phyloP scores from a whole-genome alignment of 805 yeast genomes.

The Yarrowia sp. region DNA sequence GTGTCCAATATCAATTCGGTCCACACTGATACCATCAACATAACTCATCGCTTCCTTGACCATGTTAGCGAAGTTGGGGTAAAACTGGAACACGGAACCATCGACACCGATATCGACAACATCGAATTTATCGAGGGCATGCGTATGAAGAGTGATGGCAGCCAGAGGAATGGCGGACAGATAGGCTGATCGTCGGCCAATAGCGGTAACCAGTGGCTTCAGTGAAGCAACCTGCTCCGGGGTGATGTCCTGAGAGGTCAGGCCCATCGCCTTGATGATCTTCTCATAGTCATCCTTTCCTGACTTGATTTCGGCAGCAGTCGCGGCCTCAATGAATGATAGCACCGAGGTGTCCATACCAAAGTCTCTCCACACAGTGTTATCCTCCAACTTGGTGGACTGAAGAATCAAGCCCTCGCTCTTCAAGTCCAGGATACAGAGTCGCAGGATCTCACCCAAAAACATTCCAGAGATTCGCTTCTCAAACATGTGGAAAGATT shows the following conservation, averaged over 20 bases:
- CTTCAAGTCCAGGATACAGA: conserved; percentile 62
- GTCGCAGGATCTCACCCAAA: conserved; percentile 84
- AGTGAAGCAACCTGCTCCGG: conserved; percentile 69
- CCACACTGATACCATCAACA: conserved; percentile 37
- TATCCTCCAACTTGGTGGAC: conserved; percentile 36
- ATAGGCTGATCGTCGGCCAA: conserved; percentile 85
- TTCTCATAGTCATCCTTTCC: conserved; percentile 72
- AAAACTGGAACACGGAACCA: conserved; percentile 90
- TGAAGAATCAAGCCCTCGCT: conserved; percentile 54
- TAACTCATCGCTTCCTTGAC: conserved; percentile 68
- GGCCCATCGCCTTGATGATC: conserved; percentile 79
- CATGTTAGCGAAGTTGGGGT: conserved; percentile 83
- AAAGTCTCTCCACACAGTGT: neutral
- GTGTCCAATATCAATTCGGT: conserved; percentile 55
- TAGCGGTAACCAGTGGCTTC: conserved; percentile 70
- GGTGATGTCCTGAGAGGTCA: conserved; percentile 67
- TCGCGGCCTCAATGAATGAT: conserved; percentile 79
- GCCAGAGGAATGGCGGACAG: conserved; percentile 87
- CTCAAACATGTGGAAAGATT: conserved; percentile 87
- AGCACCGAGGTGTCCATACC: conserved; percentile 73
- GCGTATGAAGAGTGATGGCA: conserved; percentile 67
- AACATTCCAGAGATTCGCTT: conserved; percentile 92
- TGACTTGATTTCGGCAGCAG: conserved; percentile 56
- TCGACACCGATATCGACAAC: conserved; percentile 93
- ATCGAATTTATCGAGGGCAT: conserved; percentile 62